phyloP scores from a whole-genome alignment of 2,329 filamentous ascomycete species.

The Ceratocystis cubensis region DNA sequence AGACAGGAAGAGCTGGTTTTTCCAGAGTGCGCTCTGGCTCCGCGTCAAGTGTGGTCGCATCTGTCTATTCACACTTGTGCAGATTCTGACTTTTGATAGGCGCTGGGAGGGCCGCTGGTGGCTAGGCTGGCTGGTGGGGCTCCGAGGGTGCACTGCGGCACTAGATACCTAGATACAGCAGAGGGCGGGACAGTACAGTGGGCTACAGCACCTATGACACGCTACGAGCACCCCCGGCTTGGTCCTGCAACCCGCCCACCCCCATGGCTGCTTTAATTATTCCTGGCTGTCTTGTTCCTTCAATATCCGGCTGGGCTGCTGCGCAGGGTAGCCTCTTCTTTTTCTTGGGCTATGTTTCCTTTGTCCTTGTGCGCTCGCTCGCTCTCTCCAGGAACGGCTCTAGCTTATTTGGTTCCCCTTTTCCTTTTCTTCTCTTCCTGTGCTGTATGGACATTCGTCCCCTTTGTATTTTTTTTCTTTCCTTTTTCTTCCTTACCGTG shows the following conservation, averaged over 20 bases:
- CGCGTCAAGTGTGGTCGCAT: no score
- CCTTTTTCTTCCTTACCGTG: not conserved
- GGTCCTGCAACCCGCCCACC: not conserved
- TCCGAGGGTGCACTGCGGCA: not conserved
- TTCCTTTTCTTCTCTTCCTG: not conserved
- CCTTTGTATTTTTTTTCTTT: not conserved
- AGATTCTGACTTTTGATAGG: no score
- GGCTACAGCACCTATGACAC: not conserved
- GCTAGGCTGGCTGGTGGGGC: no score
- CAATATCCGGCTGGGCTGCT: conserved; percentile 8
- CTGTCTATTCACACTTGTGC: no score
- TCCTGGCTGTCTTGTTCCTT: conserved; percentile 1
- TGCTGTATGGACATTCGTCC: not conserved
- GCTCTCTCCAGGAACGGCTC: not conserved
- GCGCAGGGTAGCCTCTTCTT: conserved; percentile 9
- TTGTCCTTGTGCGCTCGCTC: not conserved
- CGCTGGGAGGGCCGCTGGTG: no score
- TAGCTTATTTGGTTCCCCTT: not conserved
- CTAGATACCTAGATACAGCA: not conserved
- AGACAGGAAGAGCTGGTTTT: no score
- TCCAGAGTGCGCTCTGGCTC: no score
- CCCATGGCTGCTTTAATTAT: not conserved
- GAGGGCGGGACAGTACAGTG: not conserved
- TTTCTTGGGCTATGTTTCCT: not conserved
- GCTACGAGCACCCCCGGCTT: not conserved